phyloP scores from a whole-genome alignment of 306 rosid genomes.

The Gastrolobium bilobum region DNA sequence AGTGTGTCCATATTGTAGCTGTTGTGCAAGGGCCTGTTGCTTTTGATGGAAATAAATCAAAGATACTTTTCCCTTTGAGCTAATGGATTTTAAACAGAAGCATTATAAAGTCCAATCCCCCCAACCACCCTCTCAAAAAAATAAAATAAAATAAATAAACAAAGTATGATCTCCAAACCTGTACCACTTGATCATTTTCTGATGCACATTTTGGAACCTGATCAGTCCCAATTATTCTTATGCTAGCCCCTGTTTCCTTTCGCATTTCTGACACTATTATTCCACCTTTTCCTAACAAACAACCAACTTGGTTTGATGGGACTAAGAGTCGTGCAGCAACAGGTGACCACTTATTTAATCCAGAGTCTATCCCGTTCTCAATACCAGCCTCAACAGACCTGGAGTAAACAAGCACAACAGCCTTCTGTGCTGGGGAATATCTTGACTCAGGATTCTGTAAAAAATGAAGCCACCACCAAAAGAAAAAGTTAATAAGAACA shows the following conservation, averaged over 20 bases:
- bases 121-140: neutral
- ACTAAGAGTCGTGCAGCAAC: constrained; percentile 77
- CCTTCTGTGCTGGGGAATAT: constrained; percentile 94
- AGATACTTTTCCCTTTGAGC: too few species aligned
- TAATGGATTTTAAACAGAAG: too few species aligned
- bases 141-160: constrained; percentile 18
- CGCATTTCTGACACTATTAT: constrained; percentile 84
- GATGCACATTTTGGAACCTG: constrained; percentile 90
- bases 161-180: constrained; percentile 59
- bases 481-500: constrained; percentile 18
- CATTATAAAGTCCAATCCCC: too few species aligned
- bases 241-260: constrained; percentile 82
- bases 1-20: too few species aligned
- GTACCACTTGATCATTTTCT: constrained; percentile 79
- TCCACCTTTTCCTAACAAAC: constrained; percentile 97
- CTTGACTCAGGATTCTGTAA: constrained; percentile 82
- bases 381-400: constrained; percentile 76
- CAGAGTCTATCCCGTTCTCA: constrained; percentile 74
- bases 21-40: too few species aligned
- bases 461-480: constrained; percentile 36
- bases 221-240: constrained; percentile 73
- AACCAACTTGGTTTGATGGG: constrained; percentile 91
- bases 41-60: too few species aligned
- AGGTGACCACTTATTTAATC: constrained; percentile 68
- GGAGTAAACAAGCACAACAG: constrained; percentile 83